A percentile compares a stretch with the other conserved stretches of the same genome.
Conservation (phyloP, 176 grass and related monocot genomes). For the Triticum aestivum region IWGSC_CS_RefSeq_v2.1 NC_057798.1:389868043-389868542, state of each 20-base stretch:
- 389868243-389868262: constrained; percentile 78
- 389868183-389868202: constrained; percentile 77
- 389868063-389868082: not conserved
- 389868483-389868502: constrained; percentile 54
- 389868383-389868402: constrained; percentile 77
- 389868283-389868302: constrained; percentile 58
- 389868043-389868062: not conserved
- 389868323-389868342: constrained; percentile 56
- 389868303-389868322: constrained; percentile 77
- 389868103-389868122: constrained; percentile 17
- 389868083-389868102: not conserved
- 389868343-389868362: constrained; percentile 75
- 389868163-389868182: constrained; percentile 92
- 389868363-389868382: constrained; percentile 73
- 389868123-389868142: constrained; percentile 45
- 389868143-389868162: constrained; percentile 75
- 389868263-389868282: constrained; percentile 79
- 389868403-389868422: constrained; percentile 93
- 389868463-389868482: constrained; percentile 95
- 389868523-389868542: constrained; percentile 88
- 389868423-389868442: constrained; percentile 92
- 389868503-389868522: constrained; percentile 72
- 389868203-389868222: constrained; percentile 87
- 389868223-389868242: constrained; percentile 97
- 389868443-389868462: constrained; percentile 88